Base-by-base conservation (phyloP, 495 filamentous ascomycete genomes). In the Physcia stellaris region DNA sequence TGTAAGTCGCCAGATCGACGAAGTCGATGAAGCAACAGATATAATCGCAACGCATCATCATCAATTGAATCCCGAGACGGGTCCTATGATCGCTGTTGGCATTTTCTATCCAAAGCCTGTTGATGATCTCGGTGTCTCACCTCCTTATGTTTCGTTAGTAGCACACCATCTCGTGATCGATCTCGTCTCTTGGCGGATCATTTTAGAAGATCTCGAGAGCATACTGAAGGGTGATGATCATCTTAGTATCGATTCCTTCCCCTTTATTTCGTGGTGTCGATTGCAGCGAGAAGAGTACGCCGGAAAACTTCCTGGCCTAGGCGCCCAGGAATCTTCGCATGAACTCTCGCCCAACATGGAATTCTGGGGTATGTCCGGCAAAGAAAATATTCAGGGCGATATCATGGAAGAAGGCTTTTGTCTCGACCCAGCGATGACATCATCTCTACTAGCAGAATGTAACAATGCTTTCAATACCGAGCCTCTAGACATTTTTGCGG, bases 101-200 rank as follows among this genome's bases (percentile, higher is more conserved):
- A 57, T 72, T 29, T 48, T 56, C 15, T 20, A 49, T 4, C 37
- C 43, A n/a, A n/a, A n/a, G n/a, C n/a, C n/a, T n/a, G n/a, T n/a
- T 11, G 16, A 32, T n/a, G 43, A 42, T n/a, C 13, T 9, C 4
- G 41, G 28, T n/a, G 16, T 21, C 13, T 44, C 49, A 17, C 40
- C 47, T 7, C 32, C n/a, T n/a, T n/a, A n/a, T n/a, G n/a, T 55
- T 6, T 45, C 45, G n/a, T 34, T 57, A 4, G 56, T 59, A 2
- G 69, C 65, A 1, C 73, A 79, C 46, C 74, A 77, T 40, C 56
- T 77, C 1, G 69, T 69, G 2, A 59, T 78, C 20, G 75, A 79
- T 49, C 56, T 72, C 5, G 62, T 70, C 7, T 77, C 75, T 1
- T 77, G 72, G 73, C 52, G 62, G 4, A 54, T 75, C 39, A 64